These are phyloP conservation scores for Neurospora sp. DNA, from an alignment of 495 filamentous ascomycete species.

Conservation along the genomic window DNA sequence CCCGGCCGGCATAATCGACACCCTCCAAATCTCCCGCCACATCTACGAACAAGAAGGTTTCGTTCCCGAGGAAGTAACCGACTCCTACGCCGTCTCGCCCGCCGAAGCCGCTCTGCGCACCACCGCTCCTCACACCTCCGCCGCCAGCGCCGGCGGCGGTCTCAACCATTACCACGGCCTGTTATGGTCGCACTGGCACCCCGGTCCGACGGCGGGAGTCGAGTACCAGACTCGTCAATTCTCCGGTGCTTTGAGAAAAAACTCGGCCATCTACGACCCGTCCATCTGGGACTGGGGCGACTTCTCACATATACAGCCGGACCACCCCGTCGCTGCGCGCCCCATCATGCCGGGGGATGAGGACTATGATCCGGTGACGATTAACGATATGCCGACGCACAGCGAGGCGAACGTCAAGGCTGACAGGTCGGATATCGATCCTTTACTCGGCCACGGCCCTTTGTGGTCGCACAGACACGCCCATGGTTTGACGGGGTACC, in stretches of 20 bases:
- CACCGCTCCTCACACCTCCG: not conserved
- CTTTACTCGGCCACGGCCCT: not conserved
- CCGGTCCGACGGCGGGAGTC: not conserved
- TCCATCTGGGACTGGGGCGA: not conserved
- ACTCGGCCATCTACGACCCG: not conserved
- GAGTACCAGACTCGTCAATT: not conserved
- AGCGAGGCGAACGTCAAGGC: slow-evolving; percentile 21
- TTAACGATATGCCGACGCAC: slow-evolving; percentile 21
- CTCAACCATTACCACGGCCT: not conserved
- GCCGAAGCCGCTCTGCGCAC: not conserved
- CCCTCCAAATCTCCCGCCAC: not conserved
- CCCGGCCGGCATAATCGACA: not conserved
- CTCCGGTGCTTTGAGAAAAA: not conserved
- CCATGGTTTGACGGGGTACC: not conserved
- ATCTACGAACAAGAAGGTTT: not conserved
- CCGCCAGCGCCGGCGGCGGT: not conserved
- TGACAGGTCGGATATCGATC: slow-evolving; percentile 16
- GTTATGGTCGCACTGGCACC: not conserved
- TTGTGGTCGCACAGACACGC: not conserved
- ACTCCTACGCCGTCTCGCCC: not conserved
- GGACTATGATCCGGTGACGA: not conserved
- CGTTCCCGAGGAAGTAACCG: not conserved
- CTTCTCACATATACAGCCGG: not conserved
- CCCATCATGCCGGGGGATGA: not conserved
- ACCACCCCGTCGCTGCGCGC: not conserved